These are phyloP conservation scores for Colletotrichum chrysophilum DNA, from an alignment of 2,329 filamentous ascomycete genomes.

Conservation along the genomic window DNA sequence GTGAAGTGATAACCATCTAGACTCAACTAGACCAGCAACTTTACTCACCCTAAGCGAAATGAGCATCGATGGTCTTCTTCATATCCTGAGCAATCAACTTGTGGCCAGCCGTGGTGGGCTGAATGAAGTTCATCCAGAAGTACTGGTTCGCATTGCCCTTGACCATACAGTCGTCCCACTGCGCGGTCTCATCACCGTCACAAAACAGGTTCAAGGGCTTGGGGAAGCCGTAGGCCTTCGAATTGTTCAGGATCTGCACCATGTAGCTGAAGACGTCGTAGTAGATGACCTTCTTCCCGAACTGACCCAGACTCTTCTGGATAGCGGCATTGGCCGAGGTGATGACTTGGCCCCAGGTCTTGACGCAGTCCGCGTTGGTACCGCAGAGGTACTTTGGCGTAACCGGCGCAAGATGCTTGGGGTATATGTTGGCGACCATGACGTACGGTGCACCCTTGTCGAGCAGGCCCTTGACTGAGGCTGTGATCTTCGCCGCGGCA, in stretches of 20 bases:
- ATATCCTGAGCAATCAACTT: neutral
- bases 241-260: neutral
- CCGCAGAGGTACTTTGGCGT: neutral
- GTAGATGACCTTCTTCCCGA: neutral
- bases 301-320: neutral
- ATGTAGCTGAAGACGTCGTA: neutral
- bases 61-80: neutral
- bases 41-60: neutral
- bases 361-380: neutral
- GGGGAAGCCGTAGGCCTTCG: neutral
- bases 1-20: neutral
- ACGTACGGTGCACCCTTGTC: neutral
- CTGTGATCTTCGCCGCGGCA: neutral
- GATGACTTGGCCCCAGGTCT: neutral
- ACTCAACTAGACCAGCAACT: rapidly evolving
- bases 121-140: conserved; percentile 8
- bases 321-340: neutral
- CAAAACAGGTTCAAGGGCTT: neutral
- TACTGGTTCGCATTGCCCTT: neutral
- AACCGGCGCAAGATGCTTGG: neutral
- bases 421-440: neutral
- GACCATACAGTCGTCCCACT: neutral
- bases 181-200: neutral
- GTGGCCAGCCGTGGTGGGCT: neutral
- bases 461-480: neutral